phyloP scores from a whole-genome alignment of 108 stramenopile species.

The Parietichytrium sp. region DNA sequence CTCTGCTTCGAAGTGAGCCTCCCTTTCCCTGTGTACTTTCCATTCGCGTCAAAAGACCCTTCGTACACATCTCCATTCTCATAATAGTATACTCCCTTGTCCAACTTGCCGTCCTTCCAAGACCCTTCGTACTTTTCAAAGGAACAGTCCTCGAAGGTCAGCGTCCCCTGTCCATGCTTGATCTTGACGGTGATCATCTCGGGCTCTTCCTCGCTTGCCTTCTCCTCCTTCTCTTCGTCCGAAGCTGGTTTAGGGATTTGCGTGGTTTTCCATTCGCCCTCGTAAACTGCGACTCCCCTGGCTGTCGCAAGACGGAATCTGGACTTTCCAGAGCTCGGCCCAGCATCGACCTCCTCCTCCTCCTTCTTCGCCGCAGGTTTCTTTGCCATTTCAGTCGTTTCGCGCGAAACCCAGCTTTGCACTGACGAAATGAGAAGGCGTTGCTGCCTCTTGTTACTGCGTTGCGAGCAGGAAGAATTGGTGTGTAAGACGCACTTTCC shows the following conservation, averaged over 20 bases:
- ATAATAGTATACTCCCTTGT: not conserved
- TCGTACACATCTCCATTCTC: not conserved
- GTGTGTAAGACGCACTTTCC: no score
- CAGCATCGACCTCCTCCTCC: no score
- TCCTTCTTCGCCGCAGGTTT: no score
- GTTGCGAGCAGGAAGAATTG: no score
- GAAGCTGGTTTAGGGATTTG: not conserved
- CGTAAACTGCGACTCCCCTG: not conserved
- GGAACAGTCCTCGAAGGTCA: not conserved
- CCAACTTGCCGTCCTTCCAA: not conserved
- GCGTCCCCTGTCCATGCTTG: not conserved
- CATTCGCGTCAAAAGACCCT: not conserved
- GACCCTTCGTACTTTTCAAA: not conserved
- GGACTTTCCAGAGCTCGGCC: no score
- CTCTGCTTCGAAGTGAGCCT: no score
- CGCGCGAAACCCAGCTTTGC: no score
- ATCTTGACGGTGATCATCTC: not conserved
- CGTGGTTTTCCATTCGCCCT: constrained; percentile 5
- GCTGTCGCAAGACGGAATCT: not conserved
- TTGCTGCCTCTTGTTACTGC: no score
- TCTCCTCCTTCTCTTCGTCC: not conserved
- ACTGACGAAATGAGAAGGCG: no score
- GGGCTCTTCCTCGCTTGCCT: not conserved
- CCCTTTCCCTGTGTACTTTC: not conserved
- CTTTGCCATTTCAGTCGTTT: no score